These are phyloP conservation scores for Phytopythium helicoides DNA, from an alignment of 352 stramenopile species.

Conservation along the genomic window DNA sequence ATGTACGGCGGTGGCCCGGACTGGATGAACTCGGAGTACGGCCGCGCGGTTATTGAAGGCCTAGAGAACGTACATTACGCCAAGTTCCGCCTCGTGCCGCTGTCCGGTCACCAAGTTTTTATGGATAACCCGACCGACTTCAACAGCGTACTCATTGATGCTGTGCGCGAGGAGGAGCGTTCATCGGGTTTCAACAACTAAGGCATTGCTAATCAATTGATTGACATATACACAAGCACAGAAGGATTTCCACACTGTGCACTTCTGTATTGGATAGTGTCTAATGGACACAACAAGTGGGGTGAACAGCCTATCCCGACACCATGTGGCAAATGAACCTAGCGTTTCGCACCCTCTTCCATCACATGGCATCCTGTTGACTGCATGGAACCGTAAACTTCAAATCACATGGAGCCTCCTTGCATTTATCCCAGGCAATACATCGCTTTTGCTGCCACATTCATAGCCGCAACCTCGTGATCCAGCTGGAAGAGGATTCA, in stretches of 20 bases:
- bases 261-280: too few species aligned
- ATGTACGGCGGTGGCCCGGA: slow-evolving; percentile 75
- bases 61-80: slow-evolving; percentile 67
- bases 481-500: too few species aligned
- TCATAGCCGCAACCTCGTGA: too few species aligned
- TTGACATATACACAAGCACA: too few species aligned
- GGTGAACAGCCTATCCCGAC: too few species aligned
- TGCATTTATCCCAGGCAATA: too few species aligned
- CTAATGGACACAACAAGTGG: neutral
- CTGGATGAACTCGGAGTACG: slow-evolving; percentile 77
- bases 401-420: too few species aligned
- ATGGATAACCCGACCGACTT: slow-evolving; percentile 84
- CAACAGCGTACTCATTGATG: slow-evolving; percentile 67
- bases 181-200: slow-evolving; percentile 21
- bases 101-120: slow-evolving; percentile 78
- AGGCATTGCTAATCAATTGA: too few species aligned
- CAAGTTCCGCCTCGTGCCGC: slow-evolving; percentile 61
- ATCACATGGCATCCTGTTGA: neutral
- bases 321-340: too few species aligned
- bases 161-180: slow-evolving; percentile 62
- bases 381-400: neutral
- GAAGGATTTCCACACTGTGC: too few species aligned
- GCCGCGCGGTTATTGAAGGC: slow-evolving; percentile 49
- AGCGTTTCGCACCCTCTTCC: neutral
- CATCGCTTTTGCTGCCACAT: too few species aligned